phyloP scores from a whole-genome alignment of 495 filamentous ascomycete species.

The Tuber calosporum region DNA sequence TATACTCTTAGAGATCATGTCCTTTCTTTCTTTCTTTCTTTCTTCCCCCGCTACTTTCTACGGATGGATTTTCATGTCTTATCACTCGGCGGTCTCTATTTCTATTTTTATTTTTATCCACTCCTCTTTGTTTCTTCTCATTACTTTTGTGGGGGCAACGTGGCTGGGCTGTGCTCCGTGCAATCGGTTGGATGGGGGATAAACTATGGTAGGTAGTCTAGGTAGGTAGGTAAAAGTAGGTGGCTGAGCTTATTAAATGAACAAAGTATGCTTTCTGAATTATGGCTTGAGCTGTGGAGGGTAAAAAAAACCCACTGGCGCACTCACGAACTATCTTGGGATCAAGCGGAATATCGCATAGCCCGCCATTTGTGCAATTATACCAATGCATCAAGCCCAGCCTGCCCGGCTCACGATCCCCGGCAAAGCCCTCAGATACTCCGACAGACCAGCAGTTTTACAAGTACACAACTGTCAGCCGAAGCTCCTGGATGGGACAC shows the following conservation, averaged over 20 bases:
- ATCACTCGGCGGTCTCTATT: neutral
- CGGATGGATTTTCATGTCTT: constrained; percentile 35
- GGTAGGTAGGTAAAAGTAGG: neutral
- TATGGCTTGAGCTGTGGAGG: neutral
- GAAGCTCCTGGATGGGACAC: neutral
- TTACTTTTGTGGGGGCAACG: neutral
- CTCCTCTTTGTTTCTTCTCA: neutral
- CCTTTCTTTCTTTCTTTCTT: constrained; percentile 27
- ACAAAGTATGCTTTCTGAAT: neutral
- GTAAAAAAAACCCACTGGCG: neutral
- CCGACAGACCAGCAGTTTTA: neutral
- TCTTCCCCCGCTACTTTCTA: constrained; percentile 20
- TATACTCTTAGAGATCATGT: neutral
- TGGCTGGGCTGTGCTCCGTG: neutral
- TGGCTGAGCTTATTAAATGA: neutral
- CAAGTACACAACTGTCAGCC: neutral
- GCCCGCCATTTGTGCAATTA: neutral
- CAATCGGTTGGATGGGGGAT: neutral
- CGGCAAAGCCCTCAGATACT: neutral
- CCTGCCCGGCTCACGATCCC: neutral
- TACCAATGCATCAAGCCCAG: neutral
- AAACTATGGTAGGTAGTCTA: neutral
- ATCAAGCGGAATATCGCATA: neutral
- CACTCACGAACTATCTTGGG: neutral
- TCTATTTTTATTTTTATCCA: neutral